Conservation (phyloP, 2,329 filamentous ascomycete species). For the Penicillium sp. region DNA sequence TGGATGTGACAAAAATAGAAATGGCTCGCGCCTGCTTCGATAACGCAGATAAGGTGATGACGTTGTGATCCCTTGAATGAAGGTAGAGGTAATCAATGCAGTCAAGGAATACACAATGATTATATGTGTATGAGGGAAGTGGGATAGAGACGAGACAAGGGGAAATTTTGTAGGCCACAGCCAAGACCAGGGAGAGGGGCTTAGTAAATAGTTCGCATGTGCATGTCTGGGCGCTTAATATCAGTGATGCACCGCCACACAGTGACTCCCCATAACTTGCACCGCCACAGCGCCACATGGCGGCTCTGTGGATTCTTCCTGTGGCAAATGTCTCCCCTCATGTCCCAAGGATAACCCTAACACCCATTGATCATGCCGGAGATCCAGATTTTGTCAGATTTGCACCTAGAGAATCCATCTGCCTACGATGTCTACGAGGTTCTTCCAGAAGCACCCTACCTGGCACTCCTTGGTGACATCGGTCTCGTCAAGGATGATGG, state of each 20-base stretch:
- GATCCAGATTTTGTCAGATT: slow-evolving; percentile 53
- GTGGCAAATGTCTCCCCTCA: slow-evolving; percentile 3
- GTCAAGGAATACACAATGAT: neutral
- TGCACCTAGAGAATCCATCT: slow-evolving; percentile 51
- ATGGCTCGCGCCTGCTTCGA: slow-evolving; percentile 3
- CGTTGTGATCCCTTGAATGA: slow-evolving; percentile 4
- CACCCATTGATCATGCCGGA: slow-evolving; percentile 11
- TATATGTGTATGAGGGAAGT: too few relatives aligned
- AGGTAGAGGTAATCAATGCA: neutral
- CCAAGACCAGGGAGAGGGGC: slow-evolving; percentile 14
- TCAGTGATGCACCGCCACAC: slow-evolving; percentile 24
- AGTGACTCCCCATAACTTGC: slow-evolving; percentile 13
- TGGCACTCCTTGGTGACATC: slow-evolving; percentile 56
- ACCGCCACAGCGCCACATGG: slow-evolving; percentile 24
- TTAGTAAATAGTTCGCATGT: slow-evolving; percentile 11
- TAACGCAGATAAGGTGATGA: slow-evolving; percentile 17
- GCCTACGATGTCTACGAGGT: slow-evolving; percentile 51
- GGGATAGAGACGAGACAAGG: neutral
- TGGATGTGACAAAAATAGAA: neutral
- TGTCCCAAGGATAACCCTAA: neutral
- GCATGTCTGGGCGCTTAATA: slow-evolving; percentile 23
- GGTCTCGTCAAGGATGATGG: slow-evolving; percentile 45
- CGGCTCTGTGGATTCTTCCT: neutral
- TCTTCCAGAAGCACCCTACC: slow-evolving; percentile 44
- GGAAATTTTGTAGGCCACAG: slow-evolving; percentile 3